Evolutionary conservation across 108 stramenopile species (phyloP).

Genomic region (Stephanodiscus triporus): DNA sequence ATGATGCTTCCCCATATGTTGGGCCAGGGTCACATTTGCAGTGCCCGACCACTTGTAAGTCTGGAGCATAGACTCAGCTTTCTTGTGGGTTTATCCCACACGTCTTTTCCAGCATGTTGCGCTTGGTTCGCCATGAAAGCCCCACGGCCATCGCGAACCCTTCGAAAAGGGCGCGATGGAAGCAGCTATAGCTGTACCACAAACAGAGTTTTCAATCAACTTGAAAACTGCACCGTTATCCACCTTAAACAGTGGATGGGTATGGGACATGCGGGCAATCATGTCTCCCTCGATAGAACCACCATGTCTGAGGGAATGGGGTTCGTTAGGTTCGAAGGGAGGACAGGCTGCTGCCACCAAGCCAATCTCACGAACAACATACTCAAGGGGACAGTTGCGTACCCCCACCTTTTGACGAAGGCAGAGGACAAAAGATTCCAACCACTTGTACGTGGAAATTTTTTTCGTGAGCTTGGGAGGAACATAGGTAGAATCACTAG

Average conservation of each 20-base stretch:
- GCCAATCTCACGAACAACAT: too few relatives aligned
- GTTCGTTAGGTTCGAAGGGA: too few relatives aligned
- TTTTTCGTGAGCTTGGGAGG: too few relatives aligned
- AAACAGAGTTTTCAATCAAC: slow-evolving; percentile 25
- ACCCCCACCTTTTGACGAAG: not conserved
- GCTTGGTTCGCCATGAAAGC: slow-evolving; percentile 31
- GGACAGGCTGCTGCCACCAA: too few relatives aligned
- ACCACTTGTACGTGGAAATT: too few relatives aligned
- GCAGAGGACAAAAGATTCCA: not conserved
- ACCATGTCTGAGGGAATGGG: too few relatives aligned
- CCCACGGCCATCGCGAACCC: slow-evolving; percentile 20
- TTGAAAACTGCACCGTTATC: slow-evolving; percentile 28
- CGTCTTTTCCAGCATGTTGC: slow-evolving; percentile 33
- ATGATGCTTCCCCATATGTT: not conserved
- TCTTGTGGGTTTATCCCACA: slow-evolving; percentile 18
- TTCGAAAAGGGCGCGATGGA: slow-evolving; percentile 4
- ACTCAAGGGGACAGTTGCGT: not conserved
- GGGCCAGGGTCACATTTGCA: not conserved
- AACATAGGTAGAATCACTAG: not conserved
- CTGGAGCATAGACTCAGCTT: slow-evolving; percentile 1
- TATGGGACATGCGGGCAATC: slow-evolving; percentile 23
- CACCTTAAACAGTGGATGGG: slow-evolving; percentile 1
- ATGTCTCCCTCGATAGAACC: slow-evolving; percentile 27
- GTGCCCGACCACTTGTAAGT: slow-evolving; percentile 23
- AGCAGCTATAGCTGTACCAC: slow-evolving; percentile 5